Base-by-base conservation (phyloP, 2,329 filamentous ascomycete genomes). In the Microcyclosporella mali region DNA sequence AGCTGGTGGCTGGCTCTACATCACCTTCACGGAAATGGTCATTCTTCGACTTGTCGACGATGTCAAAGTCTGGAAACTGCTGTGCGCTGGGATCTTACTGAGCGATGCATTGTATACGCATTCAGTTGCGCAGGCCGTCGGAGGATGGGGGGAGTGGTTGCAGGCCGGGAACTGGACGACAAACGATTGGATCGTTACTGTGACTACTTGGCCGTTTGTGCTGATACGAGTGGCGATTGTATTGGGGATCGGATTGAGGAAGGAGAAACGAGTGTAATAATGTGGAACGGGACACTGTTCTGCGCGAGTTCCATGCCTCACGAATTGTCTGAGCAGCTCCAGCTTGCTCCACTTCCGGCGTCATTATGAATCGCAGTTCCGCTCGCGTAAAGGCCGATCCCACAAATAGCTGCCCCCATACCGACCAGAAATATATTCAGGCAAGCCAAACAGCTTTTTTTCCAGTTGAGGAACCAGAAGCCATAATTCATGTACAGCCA, bases 401-500 rank as follows among this genome's bases (percentile, higher is more conserved):
- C 56, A 36, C 56, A 58, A 17, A 56, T 51, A 3, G 55, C 50
- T 9, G 40, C 48, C 2, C 56, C 54, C 3, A 56, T 29, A 8
- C 33, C 19, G 17, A 71, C 61, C 18, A 72, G 63, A 1, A 59
- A 37, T 2, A 63, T 37, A 40, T 74, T 74, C 15, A 73, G 10
- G 2, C 65, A 42, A 2, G 68, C 67, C 29, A 74, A 53, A 4
- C 49, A 43, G 4, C 59, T 64, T 56, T 72, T 74, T 25, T 58
- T 57, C 45, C 64, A 66, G 28, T 61, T 66, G 15, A 59, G 60
- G 37, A 67, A 66, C 56, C 61, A 68, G 11, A 53, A 50, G 3
- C 66, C 69, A 45, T 61, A 62, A 47, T 74, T 72, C 46, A 75
- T 59, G 49, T 66, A 72, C 9, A 58, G 40, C 45, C 56, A 56